Evolutionary conservation across 176 grass and related monocot species (phyloP), one percentile per base, ranked within the genome.

Genomic region (Hordeum vulgare): DNA sequence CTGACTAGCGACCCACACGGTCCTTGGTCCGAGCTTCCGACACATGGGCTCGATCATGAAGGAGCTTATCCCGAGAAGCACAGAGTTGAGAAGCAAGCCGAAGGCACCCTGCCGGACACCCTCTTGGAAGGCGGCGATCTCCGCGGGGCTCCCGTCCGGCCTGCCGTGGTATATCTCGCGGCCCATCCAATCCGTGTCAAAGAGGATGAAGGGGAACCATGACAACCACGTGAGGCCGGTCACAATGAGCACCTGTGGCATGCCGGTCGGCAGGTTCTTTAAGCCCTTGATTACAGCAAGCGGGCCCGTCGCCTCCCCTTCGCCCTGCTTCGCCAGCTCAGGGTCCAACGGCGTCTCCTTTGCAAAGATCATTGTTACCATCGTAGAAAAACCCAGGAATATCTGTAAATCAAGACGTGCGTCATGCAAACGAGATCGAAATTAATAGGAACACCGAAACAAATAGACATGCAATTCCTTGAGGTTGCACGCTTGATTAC

Each of bases 101-200:
- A 93, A 88, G n/a, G 92, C 96, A 0, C 96, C 96, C 53, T 93
- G 81, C 17, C 93, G 84, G 37, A 98, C 90, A 0, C 92, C 93
- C 34, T 75, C 81, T 28, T 95, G 44, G 82, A 91, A 98, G 14
- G 74, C 85, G 1, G 65, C 77, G 6, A 85, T 33, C 84, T 98
- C 78, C 0, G 44, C 21, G 0, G 82, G 33, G 29, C 9, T 80
- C 28, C 96, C 96, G 4, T 84, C 92, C 0, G 93, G 88, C 26
- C 66, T 8, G 7, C 92, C 96, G 12, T 98, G 96, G 85, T 91
- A 94, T 34, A 98, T 88, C 88, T 98, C 96, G 1, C 92, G 96
- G 40, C 96, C 92, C 96, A 98, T 95, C 92, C 96, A 95, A 67
- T 98, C 96, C 34, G 96, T 98, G 84, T 98, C 93, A 28, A 95